A percentile compares a stretch with the other conserved stretches of the same genome.
These are phyloP conservation scores for Prunus mira DNA, from an alignment of 306 rosid genomes.

Conservation along the genomic window DNA sequence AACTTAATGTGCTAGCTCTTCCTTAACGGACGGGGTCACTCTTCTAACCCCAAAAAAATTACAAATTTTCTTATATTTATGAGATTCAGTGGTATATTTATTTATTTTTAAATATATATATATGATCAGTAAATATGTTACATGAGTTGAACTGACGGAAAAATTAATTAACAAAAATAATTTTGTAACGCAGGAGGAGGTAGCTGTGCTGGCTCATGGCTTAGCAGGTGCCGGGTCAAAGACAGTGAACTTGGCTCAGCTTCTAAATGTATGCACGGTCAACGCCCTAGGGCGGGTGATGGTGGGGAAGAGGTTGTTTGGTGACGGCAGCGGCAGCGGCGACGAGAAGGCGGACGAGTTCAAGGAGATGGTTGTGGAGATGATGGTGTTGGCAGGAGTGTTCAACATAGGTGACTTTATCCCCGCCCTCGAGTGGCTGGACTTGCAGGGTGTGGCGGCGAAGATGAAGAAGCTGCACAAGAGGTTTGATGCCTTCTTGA, in stretches of 20 bases:
- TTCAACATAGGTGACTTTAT: conserved; percentile 70
- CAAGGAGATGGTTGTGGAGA: conserved; percentile 64
- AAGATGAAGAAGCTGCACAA: conserved; percentile 63
- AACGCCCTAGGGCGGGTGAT: conserved; percentile 61
- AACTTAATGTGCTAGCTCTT: too few relatives aligned
- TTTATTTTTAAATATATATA: too few relatives aligned
- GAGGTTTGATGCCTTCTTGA: conserved; percentile 59
- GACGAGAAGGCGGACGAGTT: conserved; percentile 61
- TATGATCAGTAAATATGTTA: too few relatives aligned
- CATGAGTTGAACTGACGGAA: not conserved
- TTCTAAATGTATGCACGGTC: conserved; percentile 56
- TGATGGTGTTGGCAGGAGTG: conserved; percentile 64
- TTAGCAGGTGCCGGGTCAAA: conserved; percentile 39
- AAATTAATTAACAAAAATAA: not conserved
- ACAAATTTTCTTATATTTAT: too few relatives aligned
- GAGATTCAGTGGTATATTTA: too few relatives aligned
- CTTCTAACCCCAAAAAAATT: too few relatives aligned
- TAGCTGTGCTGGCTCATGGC: conserved; percentile 37
- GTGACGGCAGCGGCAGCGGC: conserved; percentile 33
- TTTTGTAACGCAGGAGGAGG: conserved; percentile 56
- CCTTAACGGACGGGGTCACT: too few relatives aligned
- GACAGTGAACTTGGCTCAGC: conserved; percentile 48
- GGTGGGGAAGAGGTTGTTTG: conserved; percentile 63
- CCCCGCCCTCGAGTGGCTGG: conserved; percentile 60
- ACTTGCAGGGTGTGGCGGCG: conserved; percentile 54